Conservation (phyloP, 2,329 filamentous ascomycete species). For the Rhynchosporium agropyri region DNA sequence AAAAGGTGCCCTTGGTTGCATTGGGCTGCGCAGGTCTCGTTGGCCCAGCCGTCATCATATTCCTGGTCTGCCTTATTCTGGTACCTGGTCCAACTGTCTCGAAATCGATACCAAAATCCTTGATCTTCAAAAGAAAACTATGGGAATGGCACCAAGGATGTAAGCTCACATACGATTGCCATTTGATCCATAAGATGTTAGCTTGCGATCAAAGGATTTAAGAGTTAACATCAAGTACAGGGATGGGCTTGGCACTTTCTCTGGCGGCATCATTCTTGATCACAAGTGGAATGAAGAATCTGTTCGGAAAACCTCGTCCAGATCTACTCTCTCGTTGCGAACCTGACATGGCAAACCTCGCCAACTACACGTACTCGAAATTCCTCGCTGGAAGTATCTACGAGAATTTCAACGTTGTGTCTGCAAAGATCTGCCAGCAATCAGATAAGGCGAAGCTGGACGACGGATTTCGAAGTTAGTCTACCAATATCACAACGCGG, state of each 20-base stretch:
- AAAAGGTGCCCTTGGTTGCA: conserved; percentile 70
- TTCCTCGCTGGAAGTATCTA: conserved; percentile 48
- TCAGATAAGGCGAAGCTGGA: conserved; percentile 62
- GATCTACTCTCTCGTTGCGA: conserved; percentile 71
- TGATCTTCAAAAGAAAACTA: conserved; percentile 79
- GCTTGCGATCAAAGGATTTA: too few relatives aligned
- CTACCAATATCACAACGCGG: neutral
- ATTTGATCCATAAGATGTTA: too few relatives aligned
- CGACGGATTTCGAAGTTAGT: conserved; percentile 69
- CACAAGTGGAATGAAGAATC: conserved; percentile 81
- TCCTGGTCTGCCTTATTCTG: conserved; percentile 67
- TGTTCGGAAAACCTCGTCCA: conserved; percentile 66
- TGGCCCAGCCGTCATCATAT: conserved; percentile 68
- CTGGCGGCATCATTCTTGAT: conserved; percentile 75
- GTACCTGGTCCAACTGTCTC: conserved; percentile 73
- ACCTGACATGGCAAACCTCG: conserved; percentile 69
- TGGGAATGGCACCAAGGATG: conserved; percentile 88
- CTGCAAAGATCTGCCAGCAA: conserved; percentile 74
- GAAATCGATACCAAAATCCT: conserved; percentile 59
- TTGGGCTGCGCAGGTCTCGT: conserved; percentile 65
- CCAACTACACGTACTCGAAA: conserved; percentile 64
- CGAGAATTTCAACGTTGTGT: conserved; percentile 68
- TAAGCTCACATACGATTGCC: too few relatives aligned
- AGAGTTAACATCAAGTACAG: too few relatives aligned
- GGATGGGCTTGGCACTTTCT: conserved; percentile 78